These are phyloP conservation scores for Powellomyces hirtus DNA, from an alignment of 192 early-diverging fungal species.

Conservation along the genomic window DNA sequence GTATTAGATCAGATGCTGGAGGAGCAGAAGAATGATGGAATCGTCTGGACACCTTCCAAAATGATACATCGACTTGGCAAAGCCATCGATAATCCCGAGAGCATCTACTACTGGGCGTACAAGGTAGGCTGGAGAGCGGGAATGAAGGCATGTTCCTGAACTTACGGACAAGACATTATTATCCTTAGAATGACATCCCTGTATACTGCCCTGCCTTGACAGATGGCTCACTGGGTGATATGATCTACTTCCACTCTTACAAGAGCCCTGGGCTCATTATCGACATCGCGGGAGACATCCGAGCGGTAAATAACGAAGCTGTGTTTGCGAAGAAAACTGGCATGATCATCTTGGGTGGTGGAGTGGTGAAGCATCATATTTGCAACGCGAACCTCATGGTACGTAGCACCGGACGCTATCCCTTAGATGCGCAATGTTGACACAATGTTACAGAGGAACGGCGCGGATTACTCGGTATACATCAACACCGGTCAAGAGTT, in stretches of 20 bases:
- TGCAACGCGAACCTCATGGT: constrained; percentile 98
- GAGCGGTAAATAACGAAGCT: constrained; percentile 86
- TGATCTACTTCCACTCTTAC: constrained; percentile 99
- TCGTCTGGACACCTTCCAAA: constrained; percentile 88
- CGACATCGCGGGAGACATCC: constrained; percentile 90
- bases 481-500: constrained; percentile 98
- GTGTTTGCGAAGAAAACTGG: constrained; percentile 97
- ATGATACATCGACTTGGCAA: constrained; percentile 85
- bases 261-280: constrained; percentile 91
- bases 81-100: constrained; percentile 83
- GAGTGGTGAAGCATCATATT: constrained; percentile 97
- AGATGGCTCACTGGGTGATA: constrained; percentile 96
- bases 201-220: constrained; percentile 97
- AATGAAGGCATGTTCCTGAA: too few relatives aligned
- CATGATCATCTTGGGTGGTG: constrained; percentile 94
- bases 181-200: constrained; percentile 92
- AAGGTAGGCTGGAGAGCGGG: constrained; percentile 54
- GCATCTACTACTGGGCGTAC: constrained; percentile 97
- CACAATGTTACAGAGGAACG: constrained; percentile 86
- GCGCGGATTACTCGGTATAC: constrained; percentile 93
- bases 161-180: too few relatives aligned
- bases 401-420: constrained; percentile 7
- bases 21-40: constrained; percentile 83
- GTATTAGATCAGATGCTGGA: constrained; percentile 88
- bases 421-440: too few relatives aligned